These are phyloP conservation scores for Hymenoscyphus fraxineus DNA, from an alignment of 2,329 filamentous ascomycete species.

Conservation along the genomic window DNA sequence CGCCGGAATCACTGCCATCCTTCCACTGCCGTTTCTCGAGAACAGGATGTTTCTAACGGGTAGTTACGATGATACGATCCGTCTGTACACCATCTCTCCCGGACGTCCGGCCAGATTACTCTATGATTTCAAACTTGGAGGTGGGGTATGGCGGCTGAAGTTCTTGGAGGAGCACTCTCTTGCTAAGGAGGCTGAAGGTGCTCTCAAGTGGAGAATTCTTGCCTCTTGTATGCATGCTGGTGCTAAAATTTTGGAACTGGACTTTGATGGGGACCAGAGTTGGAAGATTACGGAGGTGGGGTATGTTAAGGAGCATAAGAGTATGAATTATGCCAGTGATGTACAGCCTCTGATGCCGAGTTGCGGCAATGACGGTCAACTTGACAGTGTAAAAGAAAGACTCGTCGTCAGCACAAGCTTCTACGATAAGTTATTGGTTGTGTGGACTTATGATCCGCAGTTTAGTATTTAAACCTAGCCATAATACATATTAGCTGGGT, in stretches of 20 bases:
- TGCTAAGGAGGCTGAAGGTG: conserved; percentile 10
- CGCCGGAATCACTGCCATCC: conserved; percentile 84
- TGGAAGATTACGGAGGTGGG: conserved; percentile 65
- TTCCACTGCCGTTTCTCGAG: conserved; percentile 54
- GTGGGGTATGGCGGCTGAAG: conserved; percentile 87
- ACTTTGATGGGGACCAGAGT: conserved; percentile 27
- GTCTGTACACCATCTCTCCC: conserved; percentile 52
- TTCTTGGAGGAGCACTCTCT: conserved; percentile 41
- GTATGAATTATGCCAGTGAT: conserved; percentile 54
- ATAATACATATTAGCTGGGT: not conserved
- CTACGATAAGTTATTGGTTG: conserved; percentile 66
- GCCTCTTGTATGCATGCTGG: conserved; percentile 96
- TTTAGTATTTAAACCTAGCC: not conserved
- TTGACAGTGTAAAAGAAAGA: conserved; percentile 22
- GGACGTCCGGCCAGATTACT: conserved; percentile 45
- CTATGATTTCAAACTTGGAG: conserved; percentile 62
- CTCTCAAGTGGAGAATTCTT: conserved; percentile 51
- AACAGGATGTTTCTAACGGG: conserved; percentile 68
- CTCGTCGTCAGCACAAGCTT: conserved; percentile 70
- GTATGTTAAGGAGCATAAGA: conserved; percentile 79
- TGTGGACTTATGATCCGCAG: conserved; percentile 50
- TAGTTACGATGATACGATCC: conserved; percentile 83
- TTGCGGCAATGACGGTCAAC: conserved; percentile 37
- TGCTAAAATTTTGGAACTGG: conserved; percentile 57
- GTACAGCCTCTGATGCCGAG: conserved; percentile 38